Base-by-base conservation (phyloP, 2,329 filamentous ascomycete genomes). In the Plectosphaerella cucumerina region DNA sequence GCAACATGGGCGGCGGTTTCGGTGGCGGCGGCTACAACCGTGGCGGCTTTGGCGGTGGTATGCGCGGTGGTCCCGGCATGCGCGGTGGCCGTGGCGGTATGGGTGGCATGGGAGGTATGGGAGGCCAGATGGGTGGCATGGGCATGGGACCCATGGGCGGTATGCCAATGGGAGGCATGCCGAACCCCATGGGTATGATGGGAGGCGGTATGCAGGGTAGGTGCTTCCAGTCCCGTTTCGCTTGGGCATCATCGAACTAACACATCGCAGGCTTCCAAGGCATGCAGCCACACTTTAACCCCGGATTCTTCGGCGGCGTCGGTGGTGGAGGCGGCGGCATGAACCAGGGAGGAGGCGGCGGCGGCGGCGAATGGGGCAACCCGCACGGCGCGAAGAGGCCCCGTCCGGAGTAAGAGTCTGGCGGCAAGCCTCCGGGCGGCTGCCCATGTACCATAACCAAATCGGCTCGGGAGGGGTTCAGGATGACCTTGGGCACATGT, bases 301-400 rank as follows among this genome's bases (percentile, higher is more conserved):
- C 85, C 35, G 82, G 77, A 52, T 91, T 90, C 71, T 93, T 90
- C 66, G 74, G 76, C 45, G 74, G 75, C 50, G 72, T 75, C 45
- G 75, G 75, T 50, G 71, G 72, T 47, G 33, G 33, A 12, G 31
- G 33, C 71, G 66, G 52, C 26, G 26, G 26, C 6, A 31, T 31
- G 26, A 70, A 76, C 59, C 77, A 78, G 56, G 67, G 68, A 50
- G 26, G 66, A 41, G 69, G 67, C 45, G 70, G 70, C 39, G 73
- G 69, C 45, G 71, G 70, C 50, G 70, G 84, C 52, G 85, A 85
- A 50, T 84, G 83, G 69, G 89, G 88, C 76, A 93, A 93, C 62
- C 89, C 89, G 6, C 89, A 93, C 59, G 88, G 88, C 26, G 84
- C 85, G 4, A 94, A 94, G 72, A 78, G 89, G 58, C 86, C 87